These are phyloP conservation scores for Diplodia sapinea DNA, from an alignment of 2,329 filamentous ascomycete species.

Conservation along the genomic window DNA sequence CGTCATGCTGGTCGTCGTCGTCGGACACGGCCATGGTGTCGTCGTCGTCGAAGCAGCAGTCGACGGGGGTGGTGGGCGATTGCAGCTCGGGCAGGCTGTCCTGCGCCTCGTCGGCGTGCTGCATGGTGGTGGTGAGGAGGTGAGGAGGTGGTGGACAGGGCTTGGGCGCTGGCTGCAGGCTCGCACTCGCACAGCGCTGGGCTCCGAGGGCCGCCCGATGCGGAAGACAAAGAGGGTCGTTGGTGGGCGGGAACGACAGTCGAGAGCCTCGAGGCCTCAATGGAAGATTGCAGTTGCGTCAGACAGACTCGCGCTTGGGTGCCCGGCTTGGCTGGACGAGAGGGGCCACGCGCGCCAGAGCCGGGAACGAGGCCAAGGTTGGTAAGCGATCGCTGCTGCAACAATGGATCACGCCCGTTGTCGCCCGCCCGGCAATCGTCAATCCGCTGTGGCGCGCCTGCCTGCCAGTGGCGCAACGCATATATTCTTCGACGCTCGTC, in stretches of 20 bases:
- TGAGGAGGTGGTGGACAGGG: conserved; percentile 5
- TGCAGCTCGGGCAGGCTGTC: conserved; percentile 29
- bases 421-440: background rate
- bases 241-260: too few relatives aligned
- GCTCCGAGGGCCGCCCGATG: conserved; percentile 6
- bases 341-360: conserved; percentile 13
- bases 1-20: conserved; percentile 43
- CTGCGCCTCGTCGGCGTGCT: conserved; percentile 31
- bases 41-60: conserved; percentile 51
- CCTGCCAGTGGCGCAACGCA: too few relatives aligned
- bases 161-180: conserved; percentile 6
- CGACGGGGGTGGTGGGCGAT: conserved; percentile 35
- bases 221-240: conserved; percentile 6
- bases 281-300: conserved; percentile 26
- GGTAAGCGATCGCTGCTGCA: conserved; percentile 28
- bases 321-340: conserved; percentile 1
- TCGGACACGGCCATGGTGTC: conserved; percentile 48
- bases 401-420: conserved; percentile 7
- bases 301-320: conserved; percentile 7
- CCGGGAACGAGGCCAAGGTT: conserved; percentile 25
- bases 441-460: background rate
- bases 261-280: background rate
- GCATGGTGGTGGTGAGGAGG: conserved; percentile 8
- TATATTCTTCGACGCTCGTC: background rate
- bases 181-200: conserved; percentile 4